phyloP scores from a whole-genome alignment of 306 rosid genomes.

The Trichosanthes cucumerina region DNA sequence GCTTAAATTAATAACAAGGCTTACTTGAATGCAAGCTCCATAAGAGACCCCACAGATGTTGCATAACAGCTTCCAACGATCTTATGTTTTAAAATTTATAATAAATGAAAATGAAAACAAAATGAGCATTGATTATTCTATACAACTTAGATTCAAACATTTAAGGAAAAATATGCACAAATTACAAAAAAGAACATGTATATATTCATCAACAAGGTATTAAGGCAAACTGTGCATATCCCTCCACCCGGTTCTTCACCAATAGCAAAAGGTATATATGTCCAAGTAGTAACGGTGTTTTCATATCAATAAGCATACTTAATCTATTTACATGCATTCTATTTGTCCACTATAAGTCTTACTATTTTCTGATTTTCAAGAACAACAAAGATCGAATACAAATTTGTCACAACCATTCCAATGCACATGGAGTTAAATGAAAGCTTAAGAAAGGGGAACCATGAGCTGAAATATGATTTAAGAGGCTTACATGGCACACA shows the following conservation, averaged over 20 bases:
- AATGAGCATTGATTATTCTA: neutral
- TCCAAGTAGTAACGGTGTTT: neutral
- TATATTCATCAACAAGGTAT: neutral
- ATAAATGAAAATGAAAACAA: neutral
- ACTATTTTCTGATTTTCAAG: neutral
- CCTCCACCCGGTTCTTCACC: neutral
- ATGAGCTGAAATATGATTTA: neutral
- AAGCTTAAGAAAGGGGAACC: neutral
- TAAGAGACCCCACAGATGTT: constrained; percentile 91
- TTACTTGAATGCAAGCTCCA: constrained; percentile 98
- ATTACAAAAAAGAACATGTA: neutral
- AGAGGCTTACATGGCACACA: neutral
- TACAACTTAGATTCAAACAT: neutral
- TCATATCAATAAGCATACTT: neutral
- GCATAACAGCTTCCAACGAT: constrained; percentile 97
- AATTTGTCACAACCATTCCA: neutral
- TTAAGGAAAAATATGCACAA: neutral
- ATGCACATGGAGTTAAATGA: neutral
- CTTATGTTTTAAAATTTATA: constrained; percentile 45
- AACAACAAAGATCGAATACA: neutral
- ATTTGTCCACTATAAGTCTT: neutral
- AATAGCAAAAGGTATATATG: neutral
- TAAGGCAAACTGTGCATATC: neutral
- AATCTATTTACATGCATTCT: neutral
- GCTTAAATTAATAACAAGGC: constrained; percentile 21